A percentile compares a stretch with the other conserved stretches of the same genome.
Conservation (phyloP, 345 rosid genomes). For the Cardamine chenopodiifolia region DNA sequence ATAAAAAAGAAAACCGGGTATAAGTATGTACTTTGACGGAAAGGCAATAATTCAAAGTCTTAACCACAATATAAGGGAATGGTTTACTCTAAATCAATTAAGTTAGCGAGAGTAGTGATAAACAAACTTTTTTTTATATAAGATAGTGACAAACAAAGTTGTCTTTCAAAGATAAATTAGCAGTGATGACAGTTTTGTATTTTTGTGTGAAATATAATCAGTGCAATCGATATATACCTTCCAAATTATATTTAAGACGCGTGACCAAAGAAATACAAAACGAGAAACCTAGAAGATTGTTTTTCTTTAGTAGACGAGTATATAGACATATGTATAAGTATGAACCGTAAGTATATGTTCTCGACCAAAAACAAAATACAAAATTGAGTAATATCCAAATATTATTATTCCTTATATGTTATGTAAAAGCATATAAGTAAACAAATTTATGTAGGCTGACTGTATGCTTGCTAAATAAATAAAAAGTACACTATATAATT, state of each 20-base stretch:
- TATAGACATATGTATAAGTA: not conserved
- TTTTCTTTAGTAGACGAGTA: not conserved
- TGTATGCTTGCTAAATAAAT: not conserved
- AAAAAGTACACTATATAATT: not conserved
- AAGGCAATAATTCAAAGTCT: conserved; percentile 31
- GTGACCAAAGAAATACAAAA: conserved; percentile 1
- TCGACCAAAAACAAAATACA: not conserved
- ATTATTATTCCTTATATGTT: not conserved
- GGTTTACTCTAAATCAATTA: conserved; percentile 27
- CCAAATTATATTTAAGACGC: not conserved
- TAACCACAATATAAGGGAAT: conserved; percentile 40
- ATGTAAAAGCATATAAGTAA: not conserved
- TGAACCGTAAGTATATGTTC: not conserved
- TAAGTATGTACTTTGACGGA: conserved; percentile 19
- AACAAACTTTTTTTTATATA: not conserved
- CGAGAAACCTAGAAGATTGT: not conserved
- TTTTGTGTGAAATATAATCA: conserved; percentile 20
- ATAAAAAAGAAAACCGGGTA: too few relatives aligned
- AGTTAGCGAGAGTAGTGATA: conserved; percentile 23
- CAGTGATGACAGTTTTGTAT: conserved; percentile 8
- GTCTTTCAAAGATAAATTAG: conserved; percentile 12
- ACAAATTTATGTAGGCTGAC: not conserved
- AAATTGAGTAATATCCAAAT: not conserved
- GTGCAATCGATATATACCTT: not conserved
- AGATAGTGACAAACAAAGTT: conserved; percentile 35